Evolutionary conservation across 176 grass and related monocot genomes (phyloP).

Genomic region (maize (Zea mays)): DNA sequence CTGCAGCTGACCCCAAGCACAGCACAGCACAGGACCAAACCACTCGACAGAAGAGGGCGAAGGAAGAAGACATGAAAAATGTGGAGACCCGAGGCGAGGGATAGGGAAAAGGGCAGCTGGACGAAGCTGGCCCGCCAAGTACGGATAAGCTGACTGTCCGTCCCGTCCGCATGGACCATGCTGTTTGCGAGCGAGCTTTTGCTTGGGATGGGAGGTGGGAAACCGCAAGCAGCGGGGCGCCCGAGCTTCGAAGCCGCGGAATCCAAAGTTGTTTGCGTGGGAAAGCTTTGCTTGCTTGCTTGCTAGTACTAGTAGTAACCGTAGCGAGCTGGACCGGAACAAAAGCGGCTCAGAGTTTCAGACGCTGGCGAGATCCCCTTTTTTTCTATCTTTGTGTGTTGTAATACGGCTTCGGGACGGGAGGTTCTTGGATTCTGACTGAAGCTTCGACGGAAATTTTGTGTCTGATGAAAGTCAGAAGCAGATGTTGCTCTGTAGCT

Average conservation of each 20-base stretch:
- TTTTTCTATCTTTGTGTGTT: no score
- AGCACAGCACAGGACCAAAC: not conserved
- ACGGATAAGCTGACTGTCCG: not conserved
- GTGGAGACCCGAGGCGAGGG: not conserved
- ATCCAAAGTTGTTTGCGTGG: constrained; percentile 18
- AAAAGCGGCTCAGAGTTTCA: constrained; percentile 1
- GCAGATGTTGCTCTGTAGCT: not conserved
- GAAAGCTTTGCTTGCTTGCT: not conserved
- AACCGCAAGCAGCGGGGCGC: not conserved
- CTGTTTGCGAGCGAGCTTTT: not conserved
- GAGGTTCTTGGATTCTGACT: not conserved
- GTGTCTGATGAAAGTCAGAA: not conserved
- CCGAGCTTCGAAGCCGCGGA: not conserved
- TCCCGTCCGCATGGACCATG: not conserved
- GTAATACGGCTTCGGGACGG: no score
- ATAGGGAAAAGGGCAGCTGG: not conserved
- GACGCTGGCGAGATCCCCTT: no score
- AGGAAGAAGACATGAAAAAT: constrained; percentile 47
- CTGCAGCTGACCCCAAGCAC: not conserved
- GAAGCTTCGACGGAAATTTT: constrained; percentile 39
- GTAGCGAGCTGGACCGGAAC: not conserved
- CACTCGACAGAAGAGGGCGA: not conserved
- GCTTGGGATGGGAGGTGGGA: not conserved
- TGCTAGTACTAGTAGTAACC: not conserved
- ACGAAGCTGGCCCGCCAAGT: not conserved